These are phyloP conservation scores for Talaromyces thailandensis DNA, from an alignment of 495 filamentous ascomycete genomes.

Conservation along the genomic window DNA sequence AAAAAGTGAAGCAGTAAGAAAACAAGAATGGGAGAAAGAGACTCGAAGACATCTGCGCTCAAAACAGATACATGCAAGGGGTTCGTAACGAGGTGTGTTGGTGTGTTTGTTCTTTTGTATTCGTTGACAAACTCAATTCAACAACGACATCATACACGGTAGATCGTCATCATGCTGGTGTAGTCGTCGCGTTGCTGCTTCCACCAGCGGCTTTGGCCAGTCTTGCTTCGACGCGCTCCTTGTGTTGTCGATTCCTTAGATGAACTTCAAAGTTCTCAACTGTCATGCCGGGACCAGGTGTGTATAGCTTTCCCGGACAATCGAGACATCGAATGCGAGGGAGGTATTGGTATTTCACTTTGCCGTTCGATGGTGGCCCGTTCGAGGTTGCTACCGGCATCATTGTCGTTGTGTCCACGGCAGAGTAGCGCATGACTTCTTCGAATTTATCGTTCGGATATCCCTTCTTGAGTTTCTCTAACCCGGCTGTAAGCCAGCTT, in stretches of 20 bases:
- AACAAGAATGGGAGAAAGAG: neutral
- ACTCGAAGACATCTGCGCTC: neutral
- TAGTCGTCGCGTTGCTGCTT: neutral
- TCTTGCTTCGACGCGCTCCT: slow-evolving; percentile 60
- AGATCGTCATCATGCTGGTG: neutral
- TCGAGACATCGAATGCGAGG: slow-evolving; percentile 84
- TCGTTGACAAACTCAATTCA: neutral
- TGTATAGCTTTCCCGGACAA: slow-evolving; percentile 91
- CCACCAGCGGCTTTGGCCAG: slow-evolving; percentile 13
- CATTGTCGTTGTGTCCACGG: slow-evolving; percentile 60
- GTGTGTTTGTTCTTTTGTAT: neutral
- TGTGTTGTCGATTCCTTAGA: slow-evolving; percentile 70
- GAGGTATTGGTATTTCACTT: slow-evolving; percentile 62
- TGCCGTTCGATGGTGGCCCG: slow-evolving; percentile 34
- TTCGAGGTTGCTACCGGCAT: slow-evolving; percentile 39
- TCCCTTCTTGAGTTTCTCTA: slow-evolving; percentile 49
- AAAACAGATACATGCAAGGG: neutral
- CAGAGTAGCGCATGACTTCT: slow-evolving; percentile 75
- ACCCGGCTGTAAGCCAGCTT: slow-evolving; percentile 62
- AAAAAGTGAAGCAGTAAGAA: neutral
- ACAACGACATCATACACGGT: neutral
- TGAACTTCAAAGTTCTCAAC: slow-evolving; percentile 88
- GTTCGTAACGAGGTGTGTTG: neutral
- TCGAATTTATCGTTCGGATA: slow-evolving; percentile 79
- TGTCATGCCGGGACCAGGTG: slow-evolving; percentile 70